Evolutionary conservation across 169 alveolate species (phyloP).

Genomic region (Eimeria praecox): DNA sequence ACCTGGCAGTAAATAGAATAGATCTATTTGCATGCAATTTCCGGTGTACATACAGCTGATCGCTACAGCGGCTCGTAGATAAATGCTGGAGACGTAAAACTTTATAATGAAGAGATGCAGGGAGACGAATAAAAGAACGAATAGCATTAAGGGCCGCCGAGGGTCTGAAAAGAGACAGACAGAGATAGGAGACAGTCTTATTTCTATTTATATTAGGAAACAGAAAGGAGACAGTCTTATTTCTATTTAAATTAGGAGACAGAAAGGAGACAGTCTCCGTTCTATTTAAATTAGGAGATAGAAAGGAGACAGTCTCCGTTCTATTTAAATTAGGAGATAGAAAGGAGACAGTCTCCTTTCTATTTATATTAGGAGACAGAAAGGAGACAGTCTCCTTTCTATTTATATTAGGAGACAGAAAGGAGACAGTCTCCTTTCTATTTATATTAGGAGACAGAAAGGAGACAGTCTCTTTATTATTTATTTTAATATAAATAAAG

Average conservation of each 20-base stretch:
- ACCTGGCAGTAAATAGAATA: conserved; percentile 84
- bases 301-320: neutral
- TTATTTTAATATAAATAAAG: neutral
- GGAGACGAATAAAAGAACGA: conserved; percentile 86
- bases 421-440: neutral
- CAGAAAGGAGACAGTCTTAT: neutral
- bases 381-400: no score
- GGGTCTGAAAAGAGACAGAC: conserved; percentile 50
- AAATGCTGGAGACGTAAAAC: conserved; percentile 89
- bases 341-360: neutral
- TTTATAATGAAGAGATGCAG: conserved; percentile 88
- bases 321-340: neutral
- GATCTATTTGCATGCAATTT: conserved; percentile 86
- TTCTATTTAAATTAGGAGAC: neutral
- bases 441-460: neutral
- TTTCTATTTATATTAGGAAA: neutral
- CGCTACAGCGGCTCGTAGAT: conserved; percentile 87
- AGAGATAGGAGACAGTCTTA: no score
- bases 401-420: no score
- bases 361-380: neutral
- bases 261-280: no score
- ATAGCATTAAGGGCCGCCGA: conserved; percentile 84
- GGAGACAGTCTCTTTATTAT: neutral
- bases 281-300: no score
- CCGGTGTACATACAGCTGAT: conserved; percentile 84